Evolutionary conservation across 768 basidiomycete species (phyloP), one percentile per base, ranked within the genome.

Genomic region (Postia placenta): DNA sequence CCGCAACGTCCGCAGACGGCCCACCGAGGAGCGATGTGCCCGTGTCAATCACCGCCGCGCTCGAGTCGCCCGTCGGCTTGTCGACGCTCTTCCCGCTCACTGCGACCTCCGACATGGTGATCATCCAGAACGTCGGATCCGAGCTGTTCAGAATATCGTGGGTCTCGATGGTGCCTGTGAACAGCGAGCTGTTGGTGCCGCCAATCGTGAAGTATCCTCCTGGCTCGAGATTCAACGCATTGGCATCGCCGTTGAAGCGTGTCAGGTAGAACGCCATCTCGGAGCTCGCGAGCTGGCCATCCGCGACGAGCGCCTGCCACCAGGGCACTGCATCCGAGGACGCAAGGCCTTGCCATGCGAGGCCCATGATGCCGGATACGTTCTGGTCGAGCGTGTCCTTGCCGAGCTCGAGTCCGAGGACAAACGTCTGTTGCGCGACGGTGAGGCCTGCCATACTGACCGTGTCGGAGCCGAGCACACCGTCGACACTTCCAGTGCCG

Each of bases 1-100:
- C 65, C 19, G 64, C 51, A 5, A 89, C 81, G 38, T 80, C 75
- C 0, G 54, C 62, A 0, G 79, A 65, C 0, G 95, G 94, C 0
- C 84, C 95, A 19, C 88, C 94, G 49, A 99, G 87, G 49, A 98
- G 77, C 2, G 93, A 94, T 0, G 95, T 97, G 22, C 93, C 94
- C 0, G 93, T 96, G 61, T 98, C 95, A 50, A 98, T 96, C 7
- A 92, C 92, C 12, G 85, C 76, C 11, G 83, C 61, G 7, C 92
- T 92, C 12, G 85, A 76, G 11, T 84, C 61, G 0, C 80, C 69
- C 0, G 66, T 47, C 24, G 54, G 45, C 12, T 85, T 59, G 0
- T 62, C 42, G 11, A 87, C 62, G 0, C 63, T 49, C 0, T 73
- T 67, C 2, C 81, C 80, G 52, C 83, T 74, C 3, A 89, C 77